Conservation (phyloP, 192 early-diverging fungal genomes). For the Entomortierella chlamydospora region DNA sequence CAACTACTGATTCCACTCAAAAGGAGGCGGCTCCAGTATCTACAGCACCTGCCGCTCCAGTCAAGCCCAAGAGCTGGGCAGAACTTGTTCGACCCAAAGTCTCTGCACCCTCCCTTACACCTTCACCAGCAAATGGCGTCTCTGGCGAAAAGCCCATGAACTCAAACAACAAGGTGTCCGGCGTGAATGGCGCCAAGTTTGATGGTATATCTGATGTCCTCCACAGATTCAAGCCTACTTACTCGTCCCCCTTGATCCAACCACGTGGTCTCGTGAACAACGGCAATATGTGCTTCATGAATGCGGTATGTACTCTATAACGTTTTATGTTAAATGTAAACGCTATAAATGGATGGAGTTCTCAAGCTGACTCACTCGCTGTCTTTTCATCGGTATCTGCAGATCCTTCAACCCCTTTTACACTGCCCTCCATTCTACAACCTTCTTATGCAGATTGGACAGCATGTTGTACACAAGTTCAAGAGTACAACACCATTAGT, state of each 20-base stretch:
- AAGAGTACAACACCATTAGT: conserved; percentile 83
- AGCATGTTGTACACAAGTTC: conserved; percentile 75
- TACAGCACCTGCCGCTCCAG: conserved; percentile 16
- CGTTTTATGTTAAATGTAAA: background rate
- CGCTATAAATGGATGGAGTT: background rate
- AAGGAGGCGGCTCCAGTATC: background rate
- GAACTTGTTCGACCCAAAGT: conserved; percentile 48
- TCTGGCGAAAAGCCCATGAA: conserved; percentile 5
- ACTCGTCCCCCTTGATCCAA: conserved; percentile 60
- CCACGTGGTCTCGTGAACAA: conserved; percentile 96
- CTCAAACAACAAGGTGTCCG: background rate
- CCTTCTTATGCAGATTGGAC: conserved; percentile 74
- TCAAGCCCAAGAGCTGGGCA: conserved; percentile 61
- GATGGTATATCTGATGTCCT: conserved; percentile 57
- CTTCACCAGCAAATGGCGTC: conserved; percentile 41
- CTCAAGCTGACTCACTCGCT: background rate
- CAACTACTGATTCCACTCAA: background rate
- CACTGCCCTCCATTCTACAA: conserved; percentile 96
- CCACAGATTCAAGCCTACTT: conserved; percentile 56
- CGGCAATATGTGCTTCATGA: conserved; percentile 99
- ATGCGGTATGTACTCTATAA: conserved; percentile 73
- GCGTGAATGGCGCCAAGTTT: conserved; percentile 36
- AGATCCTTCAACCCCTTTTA: conserved; percentile 89
- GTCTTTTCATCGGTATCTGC: background rate
- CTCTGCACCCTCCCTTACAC: conserved; percentile 2